phyloP scores from a whole-genome alignment of 331 rosid species.

The Spiraea crenata region DNA sequence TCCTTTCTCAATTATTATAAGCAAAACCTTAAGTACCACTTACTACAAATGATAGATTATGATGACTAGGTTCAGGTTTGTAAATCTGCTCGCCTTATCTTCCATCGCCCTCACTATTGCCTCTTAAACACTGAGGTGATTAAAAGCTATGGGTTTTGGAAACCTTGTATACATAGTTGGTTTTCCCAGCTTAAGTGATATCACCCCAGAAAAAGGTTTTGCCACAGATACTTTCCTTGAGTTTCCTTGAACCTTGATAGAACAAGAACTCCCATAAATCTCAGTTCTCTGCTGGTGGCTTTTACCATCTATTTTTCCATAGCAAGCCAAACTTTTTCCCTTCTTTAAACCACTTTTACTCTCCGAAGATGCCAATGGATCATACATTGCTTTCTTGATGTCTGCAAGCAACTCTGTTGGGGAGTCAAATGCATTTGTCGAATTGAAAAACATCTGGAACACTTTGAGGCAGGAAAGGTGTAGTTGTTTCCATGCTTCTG shows the following conservation, averaged over 20 bases:
- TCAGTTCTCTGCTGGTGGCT: not conserved
- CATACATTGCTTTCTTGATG: slow-evolving; percentile 21
- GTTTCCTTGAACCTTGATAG: not conserved
- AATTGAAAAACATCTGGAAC: slow-evolving; percentile 26
- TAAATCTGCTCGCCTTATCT: too few relatives aligned
- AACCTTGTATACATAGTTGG: not conserved
- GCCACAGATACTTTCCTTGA: not conserved
- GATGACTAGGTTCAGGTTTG: too few relatives aligned
- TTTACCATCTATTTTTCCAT: not conserved
- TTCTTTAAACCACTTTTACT: not conserved
- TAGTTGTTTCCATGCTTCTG: slow-evolving; percentile 19
- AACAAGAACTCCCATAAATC: not conserved
- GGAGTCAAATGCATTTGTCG: slow-evolving; percentile 25
- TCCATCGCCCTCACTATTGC: too few relatives aligned
- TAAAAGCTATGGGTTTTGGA: not conserved
- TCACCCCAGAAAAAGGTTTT: not conserved
- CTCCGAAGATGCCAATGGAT: not conserved
- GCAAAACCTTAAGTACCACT: too few relatives aligned
- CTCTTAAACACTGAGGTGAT: too few relatives aligned
- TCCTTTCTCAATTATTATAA: too few relatives aligned
- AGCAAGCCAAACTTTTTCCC: not conserved
- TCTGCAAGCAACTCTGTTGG: slow-evolving; percentile 22
- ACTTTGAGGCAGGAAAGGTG: slow-evolving; percentile 22
- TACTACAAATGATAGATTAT: too few relatives aligned
- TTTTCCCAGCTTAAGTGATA: slow-evolving; percentile 1